Evolutionary conservation across 1,284 basidiomycete species (phyloP).

Genomic region (Puccinia triticina): DNA sequence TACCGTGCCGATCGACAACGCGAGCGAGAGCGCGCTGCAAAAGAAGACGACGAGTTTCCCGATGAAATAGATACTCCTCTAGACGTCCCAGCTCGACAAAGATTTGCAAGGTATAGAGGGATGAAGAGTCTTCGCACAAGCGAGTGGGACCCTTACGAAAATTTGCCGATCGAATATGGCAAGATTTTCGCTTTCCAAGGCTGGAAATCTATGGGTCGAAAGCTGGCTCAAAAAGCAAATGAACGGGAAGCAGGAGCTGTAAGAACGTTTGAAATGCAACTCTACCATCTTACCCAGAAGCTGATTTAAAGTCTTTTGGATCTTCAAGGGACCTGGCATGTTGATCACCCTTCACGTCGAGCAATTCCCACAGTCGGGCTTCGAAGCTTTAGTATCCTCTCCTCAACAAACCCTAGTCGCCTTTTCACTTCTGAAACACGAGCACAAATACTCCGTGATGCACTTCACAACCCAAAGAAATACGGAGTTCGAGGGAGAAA

Average conservation of each 20-base stretch:
- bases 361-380: slow-evolving; percentile 24
- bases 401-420: slow-evolving; percentile 68
- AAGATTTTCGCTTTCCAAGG: slow-evolving; percentile 97
- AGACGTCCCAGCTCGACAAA: slow-evolving; percentile 77
- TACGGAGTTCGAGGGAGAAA: slow-evolving; percentile 85
- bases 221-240: slow-evolving; percentile 64
- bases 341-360: slow-evolving; percentile 31
- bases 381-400: slow-evolving; percentile 53
- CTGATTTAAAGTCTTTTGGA: not conserved
- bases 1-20: slow-evolving; percentile 41
- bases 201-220: slow-evolving; percentile 80
- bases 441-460: slow-evolving; percentile 91
- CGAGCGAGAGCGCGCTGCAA: slow-evolving; percentile 10
- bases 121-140: slow-evolving; percentile 89
- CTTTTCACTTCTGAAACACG: slow-evolving; percentile 86
- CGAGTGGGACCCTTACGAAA: slow-evolving; percentile 97
- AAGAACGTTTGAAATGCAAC: not conserved
- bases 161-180: slow-evolving; percentile 89
- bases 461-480: slow-evolving; percentile 94
- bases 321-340: slow-evolving; percentile 33
- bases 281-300: slow-evolving; percentile 10
- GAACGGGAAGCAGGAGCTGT: slow-evolving; percentile 42
- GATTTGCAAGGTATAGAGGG: slow-evolving; percentile 91
- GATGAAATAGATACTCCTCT: slow-evolving; percentile 97
- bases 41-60: slow-evolving; percentile 80